Conservation (phyloP, 345 rosid species). For the Conringia planisiliqua region DNA sequence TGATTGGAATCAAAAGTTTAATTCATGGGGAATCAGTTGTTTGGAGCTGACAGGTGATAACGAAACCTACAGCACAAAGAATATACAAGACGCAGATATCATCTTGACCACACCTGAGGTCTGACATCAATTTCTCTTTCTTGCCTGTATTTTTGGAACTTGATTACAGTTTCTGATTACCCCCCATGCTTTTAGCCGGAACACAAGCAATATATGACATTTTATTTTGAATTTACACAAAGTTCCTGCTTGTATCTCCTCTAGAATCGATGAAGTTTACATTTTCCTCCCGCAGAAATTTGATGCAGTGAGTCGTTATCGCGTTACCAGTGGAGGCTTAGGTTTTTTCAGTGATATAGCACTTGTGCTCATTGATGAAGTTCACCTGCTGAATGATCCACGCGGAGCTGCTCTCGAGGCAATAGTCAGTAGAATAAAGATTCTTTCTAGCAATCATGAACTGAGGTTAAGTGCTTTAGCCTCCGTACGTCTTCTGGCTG, state of each 20-base stretch:
- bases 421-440: slow-evolving; percentile 87
- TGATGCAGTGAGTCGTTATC: slow-evolving; percentile 91
- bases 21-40: slow-evolving; percentile 76
- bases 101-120: slow-evolving; percentile 98
- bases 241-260: neutral
- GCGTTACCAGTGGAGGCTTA: slow-evolving; percentile 85
- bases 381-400: slow-evolving; percentile 87
- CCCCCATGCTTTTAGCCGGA: neutral
- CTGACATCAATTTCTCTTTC: slow-evolving; percentile 1
- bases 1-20: slow-evolving; percentile 86
- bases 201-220: neutral
- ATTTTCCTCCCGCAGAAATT: slow-evolving; percentile 59
- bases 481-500: slow-evolving; percentile 75
- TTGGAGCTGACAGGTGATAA: slow-evolving; percentile 92
- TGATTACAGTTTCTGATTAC: neutral
- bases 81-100: slow-evolving; percentile 86
- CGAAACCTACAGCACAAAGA: slow-evolving; percentile 64
- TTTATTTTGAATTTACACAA: neutral
- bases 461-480: slow-evolving; percentile 77
- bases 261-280: neutral
- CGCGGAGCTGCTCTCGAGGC: slow-evolving; percentile 98
- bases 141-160: slow-evolving; percentile 1
- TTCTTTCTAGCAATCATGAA: slow-evolving; percentile 73
- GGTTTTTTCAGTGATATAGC: slow-evolving; percentile 92
- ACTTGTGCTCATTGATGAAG: slow-evolving; percentile 92